Base-by-base conservation (phyloP, 2,329 filamentous ascomycete genomes). In the Fusarium sp. region DNA sequence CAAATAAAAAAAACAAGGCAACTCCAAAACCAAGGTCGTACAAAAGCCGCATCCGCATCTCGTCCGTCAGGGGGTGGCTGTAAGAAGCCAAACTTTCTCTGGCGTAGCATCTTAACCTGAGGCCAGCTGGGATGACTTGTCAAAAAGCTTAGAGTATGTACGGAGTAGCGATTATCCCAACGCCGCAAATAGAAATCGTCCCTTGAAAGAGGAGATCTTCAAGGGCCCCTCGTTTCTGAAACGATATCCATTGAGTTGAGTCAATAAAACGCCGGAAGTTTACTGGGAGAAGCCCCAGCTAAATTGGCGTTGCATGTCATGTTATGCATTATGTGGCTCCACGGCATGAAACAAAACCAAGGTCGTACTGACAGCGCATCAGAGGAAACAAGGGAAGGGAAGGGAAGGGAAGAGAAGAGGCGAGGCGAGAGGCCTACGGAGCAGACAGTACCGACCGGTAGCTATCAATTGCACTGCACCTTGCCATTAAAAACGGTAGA, bases 311-410 rank as follows among this genome's bases (percentile, higher is more conserved):
- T 65, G 52, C 47, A 66, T 66, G 39, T 38, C 66, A 51, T 72
- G 68, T 73, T 62, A 78, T 78, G 76, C 75, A 76, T 62, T 50
- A n/a, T 48, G 54, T 78, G 73, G 76, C 68, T 72, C 76, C 76
- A 75, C 75, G 73, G 63, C 75, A 78, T 77, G 59, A 64, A 71
- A 68, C 63, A 54, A 51, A 47, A 56, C 51, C 59, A 50, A 70
- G 59, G 74, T 78, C 50, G 68, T 68, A 77, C 76, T 76, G 76
- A 78, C 76, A 78, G 73, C 76, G 69, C 76, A 78, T 78, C 74
- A 63, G 57, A 62, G 54, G 52, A 60, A 39, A 62, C 32, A 48
- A 48, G 44, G 24, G 8, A 64, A 58, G 20, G 26, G 8, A 64
- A 58, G 20, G 26, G 22, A 61, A 54, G 34, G 9, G 34, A 36